A percentile compares a stretch with the other conserved stretches of the same genome.
Conservation (phyloP, 306 rosid genomes). For the Calophaca sinica region DNA sequence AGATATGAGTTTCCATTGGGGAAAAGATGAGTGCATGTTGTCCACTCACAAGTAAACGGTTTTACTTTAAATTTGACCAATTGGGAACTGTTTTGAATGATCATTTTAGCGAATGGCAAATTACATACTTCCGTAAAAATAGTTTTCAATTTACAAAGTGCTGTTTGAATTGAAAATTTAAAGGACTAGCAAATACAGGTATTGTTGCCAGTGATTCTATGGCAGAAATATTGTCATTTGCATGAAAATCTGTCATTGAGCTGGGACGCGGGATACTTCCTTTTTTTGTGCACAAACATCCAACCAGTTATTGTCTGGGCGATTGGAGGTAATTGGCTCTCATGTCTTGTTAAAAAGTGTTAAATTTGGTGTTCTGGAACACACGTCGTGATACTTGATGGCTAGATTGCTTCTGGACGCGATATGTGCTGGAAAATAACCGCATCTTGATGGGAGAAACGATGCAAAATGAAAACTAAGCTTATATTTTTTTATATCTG, state of each 20-base stretch:
- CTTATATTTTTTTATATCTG: slow-evolving; percentile 10
- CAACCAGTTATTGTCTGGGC: slow-evolving; percentile 37
- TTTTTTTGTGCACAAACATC: slow-evolving; percentile 40
- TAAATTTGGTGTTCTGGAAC: slow-evolving; percentile 55
- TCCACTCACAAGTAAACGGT: slow-evolving; percentile 22
- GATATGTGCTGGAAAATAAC: slow-evolving; percentile 55
- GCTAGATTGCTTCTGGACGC: slow-evolving; percentile 42
- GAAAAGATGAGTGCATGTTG: slow-evolving; percentile 35
- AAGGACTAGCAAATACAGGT: slow-evolving; percentile 41
- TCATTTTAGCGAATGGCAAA: slow-evolving; percentile 6
- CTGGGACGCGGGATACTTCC: slow-evolving; percentile 43
- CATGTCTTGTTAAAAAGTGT: slow-evolving; percentile 51
- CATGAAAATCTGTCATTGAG: slow-evolving; percentile 46
- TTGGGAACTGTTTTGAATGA: slow-evolving; percentile 37
- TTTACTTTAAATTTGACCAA: slow-evolving; percentile 17
- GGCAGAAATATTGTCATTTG: slow-evolving; percentile 42
- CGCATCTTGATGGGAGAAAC: slow-evolving; percentile 37
- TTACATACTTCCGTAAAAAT: slow-evolving; percentile 21
- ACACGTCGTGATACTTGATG: slow-evolving; percentile 39
- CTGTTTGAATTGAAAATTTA: not conserved
- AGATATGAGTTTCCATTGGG: slow-evolving; percentile 15
- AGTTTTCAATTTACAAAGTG: slow-evolving; percentile 34
- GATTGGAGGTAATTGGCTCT: slow-evolving; percentile 55
- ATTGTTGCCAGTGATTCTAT: slow-evolving; percentile 38
- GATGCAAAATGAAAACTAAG: slow-evolving; percentile 37